Percentiles rank a stretch among this genome's conserved stretches.
These are phyloP conservation scores for Trametes villosa DNA, from an alignment of 768 basidiomycete species.

Conservation along the genomic window DNA sequence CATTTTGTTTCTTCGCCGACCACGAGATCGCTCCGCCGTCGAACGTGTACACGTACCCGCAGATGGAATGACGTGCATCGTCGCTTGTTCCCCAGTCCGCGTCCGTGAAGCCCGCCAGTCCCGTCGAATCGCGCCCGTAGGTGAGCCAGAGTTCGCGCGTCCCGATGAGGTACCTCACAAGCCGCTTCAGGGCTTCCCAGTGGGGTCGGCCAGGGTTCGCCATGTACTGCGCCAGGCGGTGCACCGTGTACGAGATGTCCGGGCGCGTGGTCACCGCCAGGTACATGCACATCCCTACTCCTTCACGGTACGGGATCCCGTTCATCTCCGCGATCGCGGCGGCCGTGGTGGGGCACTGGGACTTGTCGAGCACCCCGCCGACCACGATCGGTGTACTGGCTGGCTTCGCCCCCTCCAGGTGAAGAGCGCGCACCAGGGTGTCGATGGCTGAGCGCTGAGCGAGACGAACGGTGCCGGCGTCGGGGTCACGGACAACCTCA, in stretches of 20 bases:
- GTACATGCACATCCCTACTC: constrained; percentile 37
- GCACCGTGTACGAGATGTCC: constrained; percentile 35
- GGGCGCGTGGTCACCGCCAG: constrained; percentile 31
- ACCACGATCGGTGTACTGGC: constrained; percentile 14
- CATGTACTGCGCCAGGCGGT: constrained; percentile 26
- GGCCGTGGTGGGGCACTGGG: constrained; percentile 8
- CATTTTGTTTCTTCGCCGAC: too few relatives aligned
- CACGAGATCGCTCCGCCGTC: too few relatives aligned
- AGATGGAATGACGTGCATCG: too few relatives aligned
- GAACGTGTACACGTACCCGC: too few relatives aligned
- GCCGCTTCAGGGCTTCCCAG: constrained; percentile 28
- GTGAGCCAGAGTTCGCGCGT: constrained; percentile 18
- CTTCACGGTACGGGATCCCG: constrained; percentile 16
- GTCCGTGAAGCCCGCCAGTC: too few relatives aligned
- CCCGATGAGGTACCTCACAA: constrained; percentile 28
- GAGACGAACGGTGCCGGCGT: constrained; percentile 11
- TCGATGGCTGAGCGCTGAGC: constrained; percentile 21
- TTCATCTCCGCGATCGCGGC: constrained; percentile 1
- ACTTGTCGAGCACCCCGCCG: not conserved
- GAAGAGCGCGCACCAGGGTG: constrained; percentile 12
- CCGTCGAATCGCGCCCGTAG: too few relatives aligned
- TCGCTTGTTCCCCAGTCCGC: too few relatives aligned
- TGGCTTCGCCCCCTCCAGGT: constrained; percentile 4
- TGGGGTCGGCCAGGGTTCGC: constrained; percentile 25
- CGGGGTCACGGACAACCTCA: constrained; percentile 18